Evolutionary conservation across 805 yeast genomes (phyloP).

Genomic region (Suhomyces sp.): DNA sequence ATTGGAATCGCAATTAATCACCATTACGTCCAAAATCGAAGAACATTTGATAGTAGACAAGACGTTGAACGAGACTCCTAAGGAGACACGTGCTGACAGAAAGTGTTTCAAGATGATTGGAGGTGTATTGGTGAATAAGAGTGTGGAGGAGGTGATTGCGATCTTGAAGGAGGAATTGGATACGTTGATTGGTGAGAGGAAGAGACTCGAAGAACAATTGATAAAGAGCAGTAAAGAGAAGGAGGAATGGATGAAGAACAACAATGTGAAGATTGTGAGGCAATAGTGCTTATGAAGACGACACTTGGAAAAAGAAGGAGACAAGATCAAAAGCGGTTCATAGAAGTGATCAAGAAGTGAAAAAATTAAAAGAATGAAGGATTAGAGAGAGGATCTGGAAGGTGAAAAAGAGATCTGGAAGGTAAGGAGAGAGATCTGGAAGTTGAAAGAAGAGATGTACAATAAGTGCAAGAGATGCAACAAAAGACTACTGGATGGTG

Average conservation of each 20-base stretch:
- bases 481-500: no score
- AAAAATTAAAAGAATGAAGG: no score
- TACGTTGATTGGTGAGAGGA: constrained; percentile 21
- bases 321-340: no score
- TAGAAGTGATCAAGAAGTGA: no score
- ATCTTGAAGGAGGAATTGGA: constrained; percentile 55
- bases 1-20: constrained; percentile 37
- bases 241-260: constrained; percentile 41
- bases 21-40: constrained; percentile 35
- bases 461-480: no score
- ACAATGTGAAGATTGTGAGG: constrained; percentile 43
- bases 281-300: no score
- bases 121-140: constrained; percentile 82
- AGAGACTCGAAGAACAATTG: constrained; percentile 26
- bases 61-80: constrained; percentile 35
- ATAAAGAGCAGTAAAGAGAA: constrained; percentile 28
- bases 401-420: no score
- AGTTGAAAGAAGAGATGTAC: no score
- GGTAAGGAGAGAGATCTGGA: no score
- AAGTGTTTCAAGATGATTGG: constrained; percentile 93
- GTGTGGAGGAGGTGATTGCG: constrained; percentile 73
- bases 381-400: no score
- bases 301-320: no score
- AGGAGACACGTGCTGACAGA: constrained; percentile 47
- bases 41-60: constrained; percentile 44